Percentiles rank a stretch among this genome's conserved stretches.
These are phyloP conservation scores for Mytilinidion resinicola DNA, from an alignment of 495 filamentous ascomycete genomes.

Conservation along the genomic window DNA sequence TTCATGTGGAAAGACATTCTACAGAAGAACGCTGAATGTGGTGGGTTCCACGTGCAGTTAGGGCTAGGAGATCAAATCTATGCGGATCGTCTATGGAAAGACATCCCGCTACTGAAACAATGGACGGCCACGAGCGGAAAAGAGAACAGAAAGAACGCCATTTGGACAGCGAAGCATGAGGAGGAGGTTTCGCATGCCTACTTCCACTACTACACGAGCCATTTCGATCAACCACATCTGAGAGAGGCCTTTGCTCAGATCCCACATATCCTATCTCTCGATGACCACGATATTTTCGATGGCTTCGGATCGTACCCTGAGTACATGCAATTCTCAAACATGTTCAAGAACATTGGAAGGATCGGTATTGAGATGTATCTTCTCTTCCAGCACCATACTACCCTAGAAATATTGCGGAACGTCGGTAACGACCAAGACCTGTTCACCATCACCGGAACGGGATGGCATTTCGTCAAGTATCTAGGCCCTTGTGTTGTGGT, in stretches of 20 bases:
- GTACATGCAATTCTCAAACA: conserved; percentile 94
- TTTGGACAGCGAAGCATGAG: conserved; percentile 88
- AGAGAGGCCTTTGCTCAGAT: conserved; percentile 96
- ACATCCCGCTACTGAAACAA: conserved; percentile 84
- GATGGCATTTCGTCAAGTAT: conserved; percentile 98
- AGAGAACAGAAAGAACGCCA: conserved; percentile 80
- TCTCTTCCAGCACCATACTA: conserved; percentile 98
- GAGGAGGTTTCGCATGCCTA: conserved; percentile 93
- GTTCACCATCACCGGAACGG: conserved; percentile 93
- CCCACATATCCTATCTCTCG: conserved; percentile 83
- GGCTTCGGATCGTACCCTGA: conserved; percentile 97
- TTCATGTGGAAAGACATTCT: conserved; percentile 99
- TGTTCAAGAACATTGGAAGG: conserved; percentile 97
- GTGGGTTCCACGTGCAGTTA: conserved; percentile 89
- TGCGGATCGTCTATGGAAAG: conserved; percentile 93
- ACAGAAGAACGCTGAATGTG: conserved; percentile 93
- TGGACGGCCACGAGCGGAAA: conserved; percentile 88
- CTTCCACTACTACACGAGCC: conserved; percentile 97
- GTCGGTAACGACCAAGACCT: conserved; percentile 79
- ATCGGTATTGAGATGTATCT: conserved; percentile 98
- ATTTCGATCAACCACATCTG: conserved; percentile 92
- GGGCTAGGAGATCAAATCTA: conserved; percentile 93
- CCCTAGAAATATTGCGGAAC: conserved; percentile 83
- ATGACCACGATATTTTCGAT: conserved; percentile 98
- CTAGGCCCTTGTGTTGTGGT: conserved; percentile 87